Evolutionary conservation across 352 stramenopile genomes (phyloP).

Genomic region (Pythium chondricola): DNA sequence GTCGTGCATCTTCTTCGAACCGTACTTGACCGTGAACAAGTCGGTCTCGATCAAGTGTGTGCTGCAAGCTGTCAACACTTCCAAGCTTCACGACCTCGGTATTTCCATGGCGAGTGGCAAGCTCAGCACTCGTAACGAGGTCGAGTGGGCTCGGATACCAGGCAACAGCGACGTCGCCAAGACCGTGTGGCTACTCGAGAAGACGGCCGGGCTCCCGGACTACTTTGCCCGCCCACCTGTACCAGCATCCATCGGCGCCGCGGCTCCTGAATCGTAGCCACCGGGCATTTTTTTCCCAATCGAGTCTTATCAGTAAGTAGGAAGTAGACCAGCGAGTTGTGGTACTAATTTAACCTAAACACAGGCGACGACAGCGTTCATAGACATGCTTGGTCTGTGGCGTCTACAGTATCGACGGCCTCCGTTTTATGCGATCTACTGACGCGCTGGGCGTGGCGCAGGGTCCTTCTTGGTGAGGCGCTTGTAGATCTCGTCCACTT

Average conservation of each 20-base stretch:
- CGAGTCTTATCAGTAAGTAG: too few species aligned
- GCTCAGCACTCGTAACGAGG: slow-evolving; percentile 35
- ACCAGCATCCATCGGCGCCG: too few species aligned
- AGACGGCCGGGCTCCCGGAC: slow-evolving; percentile 43
- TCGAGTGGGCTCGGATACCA: slow-evolving; percentile 82
- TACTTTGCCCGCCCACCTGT: slow-evolving; percentile 19
- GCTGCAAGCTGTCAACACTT: slow-evolving; percentile 55
- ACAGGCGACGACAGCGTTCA: not conserved
- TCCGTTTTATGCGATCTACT: too few species aligned
- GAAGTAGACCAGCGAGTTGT: too few species aligned
- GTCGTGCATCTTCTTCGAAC: slow-evolving; percentile 70
- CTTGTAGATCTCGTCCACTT: slow-evolving; percentile 81
- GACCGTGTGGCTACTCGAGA: slow-evolving; percentile 69
- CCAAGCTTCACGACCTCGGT: slow-evolving; percentile 26
- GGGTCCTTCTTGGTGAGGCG: slow-evolving; percentile 64
- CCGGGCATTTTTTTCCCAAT: too few species aligned
- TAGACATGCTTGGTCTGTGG: too few species aligned
- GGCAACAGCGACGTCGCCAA: slow-evolving; percentile 62
- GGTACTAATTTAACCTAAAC: slow-evolving; percentile 3
- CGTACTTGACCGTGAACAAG: slow-evolving; percentile 46
- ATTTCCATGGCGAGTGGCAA: slow-evolving; percentile 33
- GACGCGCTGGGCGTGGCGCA: slow-evolving; percentile 36
- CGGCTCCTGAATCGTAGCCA: too few species aligned
- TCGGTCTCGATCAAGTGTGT: slow-evolving; percentile 67
- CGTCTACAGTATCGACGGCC: too few species aligned